Evolutionary conservation across 2,329 filamentous ascomycete genomes (phyloP).

Genomic region (Talaromyces sp.): DNA sequence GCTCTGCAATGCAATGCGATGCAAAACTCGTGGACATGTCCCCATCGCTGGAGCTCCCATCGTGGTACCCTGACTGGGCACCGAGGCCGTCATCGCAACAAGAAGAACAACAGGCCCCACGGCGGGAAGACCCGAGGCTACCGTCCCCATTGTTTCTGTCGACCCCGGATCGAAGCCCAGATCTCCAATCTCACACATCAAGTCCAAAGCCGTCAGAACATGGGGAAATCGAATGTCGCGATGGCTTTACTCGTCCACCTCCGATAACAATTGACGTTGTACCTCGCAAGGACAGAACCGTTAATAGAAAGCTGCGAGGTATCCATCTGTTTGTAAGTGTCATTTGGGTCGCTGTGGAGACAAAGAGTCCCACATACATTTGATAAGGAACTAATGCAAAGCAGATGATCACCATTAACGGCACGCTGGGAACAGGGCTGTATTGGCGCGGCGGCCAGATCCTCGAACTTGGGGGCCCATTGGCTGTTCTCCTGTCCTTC

Average conservation of each 20-base stretch:
- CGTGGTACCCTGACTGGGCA: background rate
- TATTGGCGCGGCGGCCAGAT: constrained; percentile 28
- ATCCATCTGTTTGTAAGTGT: constrained; percentile 23
- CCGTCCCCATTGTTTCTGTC: background rate
- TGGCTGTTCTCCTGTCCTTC: constrained; percentile 28
- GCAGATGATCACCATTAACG: constrained; percentile 33
- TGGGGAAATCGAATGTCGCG: background rate
- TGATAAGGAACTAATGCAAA: background rate
- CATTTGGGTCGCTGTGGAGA: background rate
- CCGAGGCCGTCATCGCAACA: background rate
- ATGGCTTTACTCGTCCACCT: background rate
- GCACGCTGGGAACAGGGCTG: constrained; percentile 29
- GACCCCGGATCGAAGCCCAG: background rate
- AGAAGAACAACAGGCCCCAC: background rate
- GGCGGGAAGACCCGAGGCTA: background rate
- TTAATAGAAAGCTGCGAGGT: constrained; percentile 13
- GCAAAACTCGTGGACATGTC: background rate
- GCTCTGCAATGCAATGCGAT: background rate
- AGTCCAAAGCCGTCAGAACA: background rate
- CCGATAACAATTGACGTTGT: background rate
- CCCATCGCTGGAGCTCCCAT: background rate
- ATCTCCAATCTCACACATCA: background rate
- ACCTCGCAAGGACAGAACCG: constrained; percentile 3
- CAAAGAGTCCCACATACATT: background rate
- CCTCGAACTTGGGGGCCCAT: constrained; percentile 29